Evolutionary conservation across 352 stramenopile species (phyloP), one percentile per base, ranked within the genome.

Genomic region (Pythium oligandrum): DNA sequence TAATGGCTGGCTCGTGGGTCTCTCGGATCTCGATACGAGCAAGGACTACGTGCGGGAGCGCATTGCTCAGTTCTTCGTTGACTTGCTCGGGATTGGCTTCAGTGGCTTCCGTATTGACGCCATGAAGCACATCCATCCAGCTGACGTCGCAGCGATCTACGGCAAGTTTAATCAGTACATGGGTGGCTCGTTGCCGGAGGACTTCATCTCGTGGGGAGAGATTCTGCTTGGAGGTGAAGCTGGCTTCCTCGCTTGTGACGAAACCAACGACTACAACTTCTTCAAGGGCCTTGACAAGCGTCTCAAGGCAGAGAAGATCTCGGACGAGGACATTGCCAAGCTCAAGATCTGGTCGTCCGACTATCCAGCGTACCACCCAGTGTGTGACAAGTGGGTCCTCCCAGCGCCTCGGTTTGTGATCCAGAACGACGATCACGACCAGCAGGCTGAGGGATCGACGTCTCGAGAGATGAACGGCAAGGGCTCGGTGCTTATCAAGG

Each of bases 281-380:
- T 83, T 83, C 57, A 66, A 66, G 32, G 76, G 68, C 0, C 60
- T 90, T 10, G 77, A 88, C 37, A 46, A 57, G 3, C 55, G 66
- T 37, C 83, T 75, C 50, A 30, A 51, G 4, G 59, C 71, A 1
- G 70, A 63, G 4, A 78, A 75, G 7, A 66, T 88, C 54, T 76
- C 73, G 17, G 40, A 59, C 7, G 66, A 43, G 0, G 79, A 90
- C 51, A 78, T 90, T 6, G 44, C 51, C 26, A 90, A 90, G 47
- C 66, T 90, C 51, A 90, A 90, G 67, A 81, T 88, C 50, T 90
- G 75, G 79, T 86, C 75, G 44, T 80, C 64, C 0, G 79, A 86
- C 43, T 90, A 90, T 61, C 78, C 79, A 6, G 80, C 71, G 40
- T 51, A 75, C 9, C 66, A 74, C 49, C 75, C 75, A 2, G 55